A percentile compares a stretch with the other conserved stretches of the same genome.
Evolutionary conservation across 495 filamentous ascomycete genomes (phyloP).

Genomic region (Neohortaea acidophila): DNA sequence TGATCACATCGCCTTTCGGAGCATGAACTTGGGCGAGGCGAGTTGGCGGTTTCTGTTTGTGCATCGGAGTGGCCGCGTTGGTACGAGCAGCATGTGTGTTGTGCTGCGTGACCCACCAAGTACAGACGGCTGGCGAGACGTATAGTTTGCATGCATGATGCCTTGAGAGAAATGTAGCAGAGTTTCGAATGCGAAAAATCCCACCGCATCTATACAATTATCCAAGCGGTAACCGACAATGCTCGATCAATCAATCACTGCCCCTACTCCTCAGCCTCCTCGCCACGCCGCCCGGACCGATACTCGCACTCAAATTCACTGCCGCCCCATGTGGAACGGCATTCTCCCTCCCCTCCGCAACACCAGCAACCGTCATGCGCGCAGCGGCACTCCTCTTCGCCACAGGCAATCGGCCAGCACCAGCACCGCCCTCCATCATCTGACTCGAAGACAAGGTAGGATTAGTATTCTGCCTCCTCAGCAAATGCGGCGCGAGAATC

Average conservation of each 20-base stretch:
- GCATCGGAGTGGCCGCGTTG: too few species aligned
- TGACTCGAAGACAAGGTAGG: slow-evolving; percentile 2
- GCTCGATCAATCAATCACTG: slow-evolving; percentile 13
- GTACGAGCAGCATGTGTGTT: too few species aligned
- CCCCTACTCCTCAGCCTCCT: slow-evolving; percentile 24
- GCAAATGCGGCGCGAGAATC: slow-evolving; percentile 2
- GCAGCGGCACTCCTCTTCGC: slow-evolving; percentile 17
- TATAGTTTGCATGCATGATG: too few species aligned
- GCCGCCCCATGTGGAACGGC: slow-evolving; percentile 1
- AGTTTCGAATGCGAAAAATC: too few species aligned
- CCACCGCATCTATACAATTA: not conserved
- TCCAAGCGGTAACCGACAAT: not conserved
- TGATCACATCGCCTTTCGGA: too few species aligned
- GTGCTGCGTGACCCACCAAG: too few species aligned
- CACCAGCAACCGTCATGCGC: slow-evolving; percentile 22
- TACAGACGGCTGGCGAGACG: too few species aligned
- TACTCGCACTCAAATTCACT: slow-evolving; percentile 9
- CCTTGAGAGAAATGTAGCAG: too few species aligned
- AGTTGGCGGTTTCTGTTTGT: too few species aligned
- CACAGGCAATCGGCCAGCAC: slow-evolving; percentile 22
- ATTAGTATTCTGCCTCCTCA: slow-evolving; percentile 23
- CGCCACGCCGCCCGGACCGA: slow-evolving; percentile 12
- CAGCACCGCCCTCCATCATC: too few species aligned
- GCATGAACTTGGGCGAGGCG: too few species aligned
- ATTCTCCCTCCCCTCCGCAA: slow-evolving; percentile 17